Conservation (phyloP, 495 filamentous ascomycete genomes). For the Coniosporium apollinis region DNA sequence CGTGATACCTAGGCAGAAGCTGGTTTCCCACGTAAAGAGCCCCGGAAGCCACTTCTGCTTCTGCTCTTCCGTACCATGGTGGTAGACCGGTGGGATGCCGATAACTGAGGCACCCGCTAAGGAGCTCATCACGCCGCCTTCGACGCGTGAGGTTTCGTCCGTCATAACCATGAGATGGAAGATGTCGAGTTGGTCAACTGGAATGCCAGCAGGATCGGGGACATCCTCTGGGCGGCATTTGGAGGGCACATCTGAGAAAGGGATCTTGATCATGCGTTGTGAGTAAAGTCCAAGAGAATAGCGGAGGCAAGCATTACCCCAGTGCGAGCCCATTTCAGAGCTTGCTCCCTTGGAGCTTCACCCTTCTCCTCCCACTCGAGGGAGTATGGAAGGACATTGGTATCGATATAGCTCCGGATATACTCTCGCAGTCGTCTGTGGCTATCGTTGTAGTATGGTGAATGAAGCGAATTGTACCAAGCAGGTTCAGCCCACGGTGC, state of each 20-base stretch:
- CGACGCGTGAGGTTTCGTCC: slow-evolving; percentile 20
- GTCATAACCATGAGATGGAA: slow-evolving; percentile 22
- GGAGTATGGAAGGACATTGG: slow-evolving; percentile 19
- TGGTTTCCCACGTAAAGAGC: slow-evolving; percentile 18
- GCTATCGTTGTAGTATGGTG: slow-evolving; percentile 23
- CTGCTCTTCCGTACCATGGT: slow-evolving; percentile 17
- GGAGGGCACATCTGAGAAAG: slow-evolving; percentile 21
- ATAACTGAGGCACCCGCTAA: slow-evolving; percentile 15
- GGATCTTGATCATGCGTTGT: too few species aligned
- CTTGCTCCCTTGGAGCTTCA: slow-evolving; percentile 15
- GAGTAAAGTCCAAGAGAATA: too few species aligned
- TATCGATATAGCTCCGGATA: slow-evolving; percentile 18
- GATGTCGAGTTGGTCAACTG: slow-evolving; percentile 19
- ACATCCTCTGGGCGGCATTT: slow-evolving; percentile 16
- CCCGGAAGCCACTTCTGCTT: slow-evolving; percentile 16
- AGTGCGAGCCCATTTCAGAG: slow-evolving; percentile 16
- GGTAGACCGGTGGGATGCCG: slow-evolving; percentile 1
- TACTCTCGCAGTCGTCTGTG: slow-evolving; percentile 17
- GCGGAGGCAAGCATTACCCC: too few species aligned
- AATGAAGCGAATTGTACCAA: slow-evolving; percentile 20
- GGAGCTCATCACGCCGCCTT: slow-evolving; percentile 22
- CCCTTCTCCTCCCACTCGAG: slow-evolving; percentile 24
- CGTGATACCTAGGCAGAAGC: slow-evolving; percentile 18
- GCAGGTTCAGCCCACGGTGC: slow-evolving; percentile 23
- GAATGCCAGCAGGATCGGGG: slow-evolving; percentile 19